Conservation (phyloP, 371 early-diverging fungal genomes). For the Caulochytrium protostelioides region DNA sequence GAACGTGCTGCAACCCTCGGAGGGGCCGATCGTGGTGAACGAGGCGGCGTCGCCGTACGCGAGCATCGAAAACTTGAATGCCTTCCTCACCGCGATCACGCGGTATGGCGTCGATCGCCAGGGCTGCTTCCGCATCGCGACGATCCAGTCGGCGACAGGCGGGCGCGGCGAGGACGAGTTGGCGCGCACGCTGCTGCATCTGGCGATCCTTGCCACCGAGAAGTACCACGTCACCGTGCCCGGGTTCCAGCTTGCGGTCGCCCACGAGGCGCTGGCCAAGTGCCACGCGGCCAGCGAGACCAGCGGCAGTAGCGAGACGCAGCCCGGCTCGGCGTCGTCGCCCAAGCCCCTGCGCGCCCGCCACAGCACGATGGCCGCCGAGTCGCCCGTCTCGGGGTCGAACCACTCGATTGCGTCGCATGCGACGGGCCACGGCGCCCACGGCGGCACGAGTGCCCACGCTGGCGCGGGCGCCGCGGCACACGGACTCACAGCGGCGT, state of each 20-base stretch:
- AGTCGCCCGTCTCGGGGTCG: neutral
- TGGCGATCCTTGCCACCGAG: conserved; percentile 6
- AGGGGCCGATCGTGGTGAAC: conserved; percentile 1
- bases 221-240: no score
- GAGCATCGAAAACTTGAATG: conserved; percentile 8
- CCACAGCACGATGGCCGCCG: neutral
- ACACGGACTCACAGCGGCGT: neutral
- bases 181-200: conserved; percentile 5
- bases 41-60: conserved; percentile 3
- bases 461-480: neutral
- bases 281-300: conserved; percentile 1
- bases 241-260: neutral
- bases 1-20: conserved; percentile 5
- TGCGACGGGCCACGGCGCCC: no score
- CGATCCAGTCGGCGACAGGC: conserved; percentile 11
- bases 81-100: conserved; percentile 4
- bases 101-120: conserved; percentile 7
- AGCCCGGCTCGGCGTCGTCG: neutral
- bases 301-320: neutral
- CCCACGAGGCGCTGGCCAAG: neutral
- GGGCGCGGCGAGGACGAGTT: conserved; percentile 11
- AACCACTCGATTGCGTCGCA: no score
- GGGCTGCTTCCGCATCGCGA: conserved; percentile 8
- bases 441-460: no score
- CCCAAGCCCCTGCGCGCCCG: neutral